A percentile compares a stretch with the other conserved stretches of the same genome.
Evolutionary conservation across 768 basidiomycete species (phyloP).

Genomic region (Gloeopeniophorella convolvens): DNA sequence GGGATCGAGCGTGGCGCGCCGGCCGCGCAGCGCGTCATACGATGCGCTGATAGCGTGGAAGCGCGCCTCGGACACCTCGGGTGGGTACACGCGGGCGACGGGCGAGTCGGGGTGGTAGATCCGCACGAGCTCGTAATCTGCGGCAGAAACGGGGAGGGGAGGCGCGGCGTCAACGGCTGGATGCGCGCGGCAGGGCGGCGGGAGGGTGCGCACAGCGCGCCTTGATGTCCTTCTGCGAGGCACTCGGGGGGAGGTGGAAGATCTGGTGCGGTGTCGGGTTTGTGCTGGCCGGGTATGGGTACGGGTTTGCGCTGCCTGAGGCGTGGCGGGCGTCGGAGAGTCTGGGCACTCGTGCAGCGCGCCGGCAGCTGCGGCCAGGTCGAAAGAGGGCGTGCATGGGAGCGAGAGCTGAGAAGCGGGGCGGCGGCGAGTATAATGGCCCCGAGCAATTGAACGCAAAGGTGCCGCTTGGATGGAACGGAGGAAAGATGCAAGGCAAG

Average conservation of each 20-base stretch:
- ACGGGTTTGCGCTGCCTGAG: slow-evolving; percentile 27
- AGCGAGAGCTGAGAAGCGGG: too few relatives aligned
- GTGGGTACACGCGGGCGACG: slow-evolving; percentile 34
- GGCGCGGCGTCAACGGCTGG: neutral
- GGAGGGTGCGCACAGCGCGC: slow-evolving; percentile 30
- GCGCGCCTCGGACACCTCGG: slow-evolving; percentile 50
- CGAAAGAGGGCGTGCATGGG: slow-evolving; percentile 2
- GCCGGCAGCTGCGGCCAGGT: neutral
- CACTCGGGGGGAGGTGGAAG: slow-evolving; percentile 33
- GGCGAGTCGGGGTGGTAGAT: slow-evolving; percentile 74
- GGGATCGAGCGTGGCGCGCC: slow-evolving; percentile 26
- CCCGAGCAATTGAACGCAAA: too few relatives aligned
- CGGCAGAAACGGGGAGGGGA: too few relatives aligned
- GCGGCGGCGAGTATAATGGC: too few relatives aligned
- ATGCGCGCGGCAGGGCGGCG: slow-evolving; percentile 9
- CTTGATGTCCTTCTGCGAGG: slow-evolving; percentile 32
- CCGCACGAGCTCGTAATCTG: slow-evolving; percentile 76
- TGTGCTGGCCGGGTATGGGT: slow-evolving; percentile 29
- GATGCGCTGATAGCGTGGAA: slow-evolving; percentile 66
- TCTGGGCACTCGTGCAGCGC: neutral
- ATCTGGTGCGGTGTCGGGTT: slow-evolving; percentile 35
- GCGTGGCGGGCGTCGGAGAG: neutral
- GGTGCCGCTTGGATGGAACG: too few relatives aligned
- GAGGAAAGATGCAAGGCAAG: too few relatives aligned
- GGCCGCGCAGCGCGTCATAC: slow-evolving; percentile 57